phyloP scores from a whole-genome alignment of 768 basidiomycete species.

The Mycena amicta region DNA sequence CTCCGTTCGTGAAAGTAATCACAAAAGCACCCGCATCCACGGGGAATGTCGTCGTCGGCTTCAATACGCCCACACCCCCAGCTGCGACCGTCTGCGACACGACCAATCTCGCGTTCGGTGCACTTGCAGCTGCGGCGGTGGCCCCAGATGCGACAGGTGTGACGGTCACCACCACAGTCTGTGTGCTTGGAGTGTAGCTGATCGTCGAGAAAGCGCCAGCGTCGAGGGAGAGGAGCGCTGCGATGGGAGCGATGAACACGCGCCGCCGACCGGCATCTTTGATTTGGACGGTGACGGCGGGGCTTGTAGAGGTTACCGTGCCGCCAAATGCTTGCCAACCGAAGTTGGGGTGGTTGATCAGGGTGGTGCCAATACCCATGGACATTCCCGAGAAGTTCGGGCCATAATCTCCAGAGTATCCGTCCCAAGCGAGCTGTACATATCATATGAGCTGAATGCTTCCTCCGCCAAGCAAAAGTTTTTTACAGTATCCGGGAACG shows the following conservation, averaged over 20 bases:
- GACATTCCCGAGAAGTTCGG: conserved; percentile 60
- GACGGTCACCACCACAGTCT: conserved; percentile 44
- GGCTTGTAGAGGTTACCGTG: conserved; percentile 42
- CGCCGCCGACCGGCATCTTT: conserved; percentile 52
- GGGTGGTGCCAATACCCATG: conserved; percentile 49
- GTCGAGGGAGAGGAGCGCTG: conserved; percentile 47
- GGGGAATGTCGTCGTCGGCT: conserved; percentile 38
- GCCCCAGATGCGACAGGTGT: conserved; percentile 41
- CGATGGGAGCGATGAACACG: conserved; percentile 54
- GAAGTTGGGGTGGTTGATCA: conserved; percentile 57
- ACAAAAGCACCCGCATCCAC: conserved; percentile 51
- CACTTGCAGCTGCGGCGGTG: conserved; percentile 41
- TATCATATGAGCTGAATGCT: neutral
- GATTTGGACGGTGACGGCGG: conserved; percentile 45
- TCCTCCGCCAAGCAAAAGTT: neutral
- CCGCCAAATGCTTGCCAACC: conserved; percentile 67
- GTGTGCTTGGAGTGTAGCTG: conserved; percentile 40
- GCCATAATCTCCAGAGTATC: conserved; percentile 61
- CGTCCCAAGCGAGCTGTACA: conserved; percentile 52
- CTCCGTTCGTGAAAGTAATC: conserved; percentile 44
- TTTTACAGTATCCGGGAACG: conserved; percentile 51
- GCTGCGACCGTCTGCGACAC: conserved; percentile 45
- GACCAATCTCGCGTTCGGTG: conserved; percentile 47
- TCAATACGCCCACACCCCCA: conserved; percentile 41
- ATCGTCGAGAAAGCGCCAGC: conserved; percentile 53